Conservation (phyloP, 192 early-diverging fungal species). For the Funneliformis geosporum region DNA sequence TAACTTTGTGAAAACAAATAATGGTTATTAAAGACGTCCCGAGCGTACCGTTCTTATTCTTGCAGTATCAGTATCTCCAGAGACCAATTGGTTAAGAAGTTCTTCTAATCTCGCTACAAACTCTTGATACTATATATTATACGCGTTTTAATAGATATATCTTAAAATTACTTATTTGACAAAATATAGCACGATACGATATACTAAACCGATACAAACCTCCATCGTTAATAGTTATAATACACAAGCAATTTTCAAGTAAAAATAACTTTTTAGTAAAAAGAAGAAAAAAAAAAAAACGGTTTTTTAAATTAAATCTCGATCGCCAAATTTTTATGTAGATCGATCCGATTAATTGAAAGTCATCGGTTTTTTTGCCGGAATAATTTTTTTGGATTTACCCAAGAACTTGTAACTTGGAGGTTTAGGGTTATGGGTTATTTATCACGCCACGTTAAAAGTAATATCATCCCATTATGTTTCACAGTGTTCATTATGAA, state of each 20-base stretch:
- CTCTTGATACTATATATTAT: background rate
- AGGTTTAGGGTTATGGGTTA: too few species aligned
- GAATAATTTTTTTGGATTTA: too few species aligned
- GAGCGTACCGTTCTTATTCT: constrained; percentile 8
- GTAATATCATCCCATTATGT: too few species aligned
- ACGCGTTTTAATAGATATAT: background rate
- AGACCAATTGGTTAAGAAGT: constrained; percentile 16
- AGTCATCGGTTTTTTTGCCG: too few species aligned
- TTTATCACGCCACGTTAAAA: too few species aligned
- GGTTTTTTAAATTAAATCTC: background rate
- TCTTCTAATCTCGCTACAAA: background rate
- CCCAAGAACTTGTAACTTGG: too few species aligned
- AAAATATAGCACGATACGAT: background rate
- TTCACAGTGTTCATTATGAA: too few species aligned
- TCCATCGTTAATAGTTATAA: background rate
- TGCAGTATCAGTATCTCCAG: constrained; percentile 17
- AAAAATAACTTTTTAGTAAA: background rate
- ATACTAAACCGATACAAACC: background rate
- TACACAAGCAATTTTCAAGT: background rate
- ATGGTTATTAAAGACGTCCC: background rate
- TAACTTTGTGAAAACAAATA: background rate
- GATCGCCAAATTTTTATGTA: background rate
- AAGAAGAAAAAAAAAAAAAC: background rate
- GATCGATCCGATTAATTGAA: too few species aligned
- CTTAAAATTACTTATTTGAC: background rate